Evolutionary conservation across 1,284 basidiomycete species (phyloP), one percentile per base, ranked within the genome.

Genomic region (Albatrellus sp.): DNA sequence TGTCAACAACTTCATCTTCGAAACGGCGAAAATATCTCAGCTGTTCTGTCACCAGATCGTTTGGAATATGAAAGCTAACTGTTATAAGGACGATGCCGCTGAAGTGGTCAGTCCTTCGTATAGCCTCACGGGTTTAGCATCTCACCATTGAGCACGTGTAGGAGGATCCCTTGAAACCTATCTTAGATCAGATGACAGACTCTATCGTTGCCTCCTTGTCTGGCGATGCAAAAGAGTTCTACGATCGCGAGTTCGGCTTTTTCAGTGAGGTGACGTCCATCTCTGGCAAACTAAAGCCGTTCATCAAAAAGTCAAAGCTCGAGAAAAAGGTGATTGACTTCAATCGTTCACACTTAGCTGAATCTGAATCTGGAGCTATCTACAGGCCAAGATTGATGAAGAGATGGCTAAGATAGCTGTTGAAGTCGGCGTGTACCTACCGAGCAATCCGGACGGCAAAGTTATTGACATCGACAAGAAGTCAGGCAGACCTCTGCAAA

Each of bases 21-120:
- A 98, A 65, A 97, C 94, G 0, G 88, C 93, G 10, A 94, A 92
- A 65, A 91, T 98, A 50, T 98, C 93, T 3, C 94, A 97, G 62
- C 66, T 93, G 9, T 99, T 99, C 70, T 99, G 96, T 59, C 96
- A 99, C 62, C 96, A 99, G 67, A 98, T 98, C 51, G 91, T 99
- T 52, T 99, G 96, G 96, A 99, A 98, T 62, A 98, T 98, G 96
- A 96, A 96, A 58, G 96, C 96, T 4, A 99, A 99, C 60, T 90
- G 84, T 50, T 97, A 83, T 63, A 90, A 86, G 55, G 96, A 94
- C 56, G 96, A 98, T 55, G 69, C 72, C 10, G 85, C 75, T 9
- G 86, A 90, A 61, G 73, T 84, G 50, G 90, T 90, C 55, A 50
- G 80, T 66, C 19, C 34, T 3, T 31, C 29, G 7, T 24, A 24